phyloP scores from a whole-genome alignment of 2,329 filamentous ascomycete genomes.

The Verticillium tricorpus region DNA sequence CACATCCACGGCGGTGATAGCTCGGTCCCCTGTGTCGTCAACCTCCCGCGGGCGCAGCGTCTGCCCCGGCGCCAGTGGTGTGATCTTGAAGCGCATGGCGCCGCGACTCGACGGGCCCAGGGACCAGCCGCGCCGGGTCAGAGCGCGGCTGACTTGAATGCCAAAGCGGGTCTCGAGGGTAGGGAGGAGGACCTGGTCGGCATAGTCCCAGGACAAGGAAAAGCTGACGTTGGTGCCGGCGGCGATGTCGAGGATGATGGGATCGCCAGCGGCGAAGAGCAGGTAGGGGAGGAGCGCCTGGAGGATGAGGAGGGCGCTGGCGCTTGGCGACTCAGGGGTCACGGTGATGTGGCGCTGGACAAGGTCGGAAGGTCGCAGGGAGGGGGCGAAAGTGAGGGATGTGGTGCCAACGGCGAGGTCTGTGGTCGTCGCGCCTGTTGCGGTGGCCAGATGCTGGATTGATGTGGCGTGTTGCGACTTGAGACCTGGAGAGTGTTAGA shows the following conservation, averaged over 20 bases:
- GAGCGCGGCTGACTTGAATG: constrained; percentile 37
- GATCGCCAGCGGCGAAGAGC: constrained; percentile 32
- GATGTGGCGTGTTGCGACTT: constrained; percentile 57
- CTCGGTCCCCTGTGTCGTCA: constrained; percentile 17
- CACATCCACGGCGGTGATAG: constrained; percentile 42
- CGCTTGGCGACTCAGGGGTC: constrained; percentile 42
- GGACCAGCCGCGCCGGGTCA: constrained; percentile 48
- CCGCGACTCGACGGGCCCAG: constrained; percentile 36
- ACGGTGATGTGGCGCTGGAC: constrained; percentile 42
- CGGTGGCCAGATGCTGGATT: constrained; percentile 48
- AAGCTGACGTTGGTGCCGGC: constrained; percentile 57
- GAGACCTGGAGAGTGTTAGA: constrained; percentile 21
- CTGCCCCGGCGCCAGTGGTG: constrained; percentile 26
- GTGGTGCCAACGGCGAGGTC: constrained; percentile 48
- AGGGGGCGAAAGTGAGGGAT: constrained; percentile 43
- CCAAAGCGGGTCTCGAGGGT: constrained; percentile 46
- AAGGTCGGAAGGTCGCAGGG: constrained; percentile 31
- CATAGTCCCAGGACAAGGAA: constrained; percentile 56
- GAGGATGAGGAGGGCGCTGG: constrained; percentile 53
- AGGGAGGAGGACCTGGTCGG: constrained; percentile 57
- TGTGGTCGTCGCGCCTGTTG: constrained; percentile 44
- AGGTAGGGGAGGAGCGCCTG: constrained; percentile 58
- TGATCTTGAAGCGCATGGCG: constrained; percentile 35
- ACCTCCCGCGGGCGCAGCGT: constrained; percentile 29
- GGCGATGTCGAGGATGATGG: constrained; percentile 46